These are phyloP conservation scores for Rhizophlyctis rosea DNA, from an alignment of 192 early-diverging fungal species.

Conservation along the genomic window DNA sequence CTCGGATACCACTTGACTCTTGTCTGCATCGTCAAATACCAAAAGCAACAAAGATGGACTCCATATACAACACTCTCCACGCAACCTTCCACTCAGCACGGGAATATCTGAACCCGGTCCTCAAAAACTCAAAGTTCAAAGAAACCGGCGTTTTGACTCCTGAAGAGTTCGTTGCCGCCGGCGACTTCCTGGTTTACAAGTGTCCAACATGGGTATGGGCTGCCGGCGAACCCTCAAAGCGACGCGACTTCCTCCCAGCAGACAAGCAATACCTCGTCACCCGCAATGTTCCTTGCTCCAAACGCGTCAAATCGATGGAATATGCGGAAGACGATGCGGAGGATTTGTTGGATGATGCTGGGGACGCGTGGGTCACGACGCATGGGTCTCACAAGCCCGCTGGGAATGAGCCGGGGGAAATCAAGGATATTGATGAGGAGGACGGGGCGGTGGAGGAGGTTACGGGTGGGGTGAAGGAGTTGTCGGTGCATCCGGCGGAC, in stretches of 20 bases:
- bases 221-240: conserved; percentile 68
- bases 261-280: conserved; percentile 97
- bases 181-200: conserved; percentile 97
- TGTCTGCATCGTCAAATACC: too few relatives aligned
- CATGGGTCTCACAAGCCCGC: conserved; percentile 45
- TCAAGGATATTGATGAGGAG: conserved; percentile 62
- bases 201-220: conserved; percentile 98
- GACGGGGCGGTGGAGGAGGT: conserved; percentile 24
- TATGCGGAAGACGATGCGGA: conserved; percentile 52
- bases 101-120: conserved; percentile 90
- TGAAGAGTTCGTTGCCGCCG: conserved; percentile 95
- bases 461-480: background rate
- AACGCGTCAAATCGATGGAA: conserved; percentile 80
- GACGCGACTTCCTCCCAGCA: conserved; percentile 48
- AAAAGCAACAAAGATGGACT: too few relatives aligned
- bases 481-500: conserved; percentile 4
- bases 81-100: conserved; percentile 55
- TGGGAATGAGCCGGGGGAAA: conserved; percentile 47
- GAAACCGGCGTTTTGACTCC: conserved; percentile 94
- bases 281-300: conserved; percentile 89
- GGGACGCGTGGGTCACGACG: conserved; percentile 84
- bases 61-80: conserved; percentile 24
- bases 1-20: too few relatives aligned
- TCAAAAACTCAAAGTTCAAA: conserved; percentile 93
- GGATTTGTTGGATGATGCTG: conserved; percentile 59